A percentile compares a stretch with the other conserved stretches of the same genome.
phyloP scores from a whole-genome alignment of 1,139 yeast genomes.

The Suhomyces kunorum region DNA sequence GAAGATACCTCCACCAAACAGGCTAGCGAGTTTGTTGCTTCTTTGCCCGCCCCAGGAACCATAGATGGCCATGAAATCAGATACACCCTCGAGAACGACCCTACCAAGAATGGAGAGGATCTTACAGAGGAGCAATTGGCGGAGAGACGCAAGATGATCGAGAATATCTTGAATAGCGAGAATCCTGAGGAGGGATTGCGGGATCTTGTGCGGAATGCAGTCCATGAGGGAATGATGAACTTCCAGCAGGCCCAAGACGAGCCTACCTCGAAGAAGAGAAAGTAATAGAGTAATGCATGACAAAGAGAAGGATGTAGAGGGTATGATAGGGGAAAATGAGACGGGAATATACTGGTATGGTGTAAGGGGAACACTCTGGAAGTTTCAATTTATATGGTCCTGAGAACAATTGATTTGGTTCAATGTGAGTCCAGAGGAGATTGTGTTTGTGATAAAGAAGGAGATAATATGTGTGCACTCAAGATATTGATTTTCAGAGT shows the following conservation, averaged over 20 bases:
- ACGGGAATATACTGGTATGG: too few relatives aligned
- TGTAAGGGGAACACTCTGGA: too few relatives aligned
- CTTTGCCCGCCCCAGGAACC: conserved; percentile 45
- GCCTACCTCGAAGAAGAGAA: conserved; percentile 28
- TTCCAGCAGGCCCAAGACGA: conserved; percentile 24
- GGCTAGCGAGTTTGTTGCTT: conserved; percentile 19
- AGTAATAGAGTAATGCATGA: conserved; percentile 14
- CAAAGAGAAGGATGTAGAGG: not conserved
- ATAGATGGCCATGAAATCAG: conserved; percentile 58
- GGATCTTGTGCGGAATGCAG: conserved; percentile 64
- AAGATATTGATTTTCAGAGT: too few relatives aligned
- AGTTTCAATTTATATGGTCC: too few relatives aligned
- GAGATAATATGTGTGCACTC: too few relatives aligned
- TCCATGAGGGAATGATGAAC: conserved; percentile 50
- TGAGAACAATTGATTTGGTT: too few relatives aligned
- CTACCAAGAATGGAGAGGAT: conserved; percentile 26
- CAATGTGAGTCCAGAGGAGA: too few relatives aligned
- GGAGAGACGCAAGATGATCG: conserved; percentile 63
- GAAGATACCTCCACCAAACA: conserved; percentile 15
- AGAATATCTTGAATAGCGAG: conserved; percentile 71
- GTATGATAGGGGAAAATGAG: too few relatives aligned
- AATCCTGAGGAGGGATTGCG: conserved; percentile 77
- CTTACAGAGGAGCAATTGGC: conserved; percentile 38
- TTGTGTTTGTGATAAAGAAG: too few relatives aligned
- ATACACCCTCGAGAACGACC: conserved; percentile 54